A percentile compares a stretch with the other conserved stretches of the same genome.
phyloP scores from a whole-genome alignment of 345 rosid species.

The Rubroshorea leprosula region DNA sequence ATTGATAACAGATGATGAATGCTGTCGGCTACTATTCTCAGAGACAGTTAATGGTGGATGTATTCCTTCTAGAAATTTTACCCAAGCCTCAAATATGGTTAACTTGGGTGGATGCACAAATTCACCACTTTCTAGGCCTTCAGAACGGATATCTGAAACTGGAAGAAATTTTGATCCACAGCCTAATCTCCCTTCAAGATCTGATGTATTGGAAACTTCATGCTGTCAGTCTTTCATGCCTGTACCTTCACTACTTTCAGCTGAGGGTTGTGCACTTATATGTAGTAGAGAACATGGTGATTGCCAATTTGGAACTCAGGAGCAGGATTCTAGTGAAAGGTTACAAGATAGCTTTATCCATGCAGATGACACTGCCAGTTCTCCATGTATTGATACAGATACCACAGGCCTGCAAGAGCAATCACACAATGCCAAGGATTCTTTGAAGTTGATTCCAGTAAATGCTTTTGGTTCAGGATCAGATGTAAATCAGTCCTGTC shows the following conservation, averaged over 20 bases:
- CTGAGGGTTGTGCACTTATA: slow-evolving; percentile 27
- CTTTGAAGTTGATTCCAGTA: slow-evolving; percentile 56
- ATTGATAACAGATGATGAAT: slow-evolving; percentile 80
- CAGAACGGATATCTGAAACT: slow-evolving; percentile 38
- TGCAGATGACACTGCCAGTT: slow-evolving; percentile 35
- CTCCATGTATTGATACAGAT: slow-evolving; percentile 37
- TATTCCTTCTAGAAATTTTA: slow-evolving; percentile 36
- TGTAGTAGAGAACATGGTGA: slow-evolving; percentile 36
- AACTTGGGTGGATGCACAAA: slow-evolving; percentile 33
- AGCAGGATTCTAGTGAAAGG: too few species aligned
- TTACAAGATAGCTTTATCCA: too few species aligned
- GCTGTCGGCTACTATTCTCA: slow-evolving; percentile 69
- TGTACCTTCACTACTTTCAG: slow-evolving; percentile 28
- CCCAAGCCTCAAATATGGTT: slow-evolving; percentile 32
- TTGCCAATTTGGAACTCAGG: slow-evolving; percentile 43
- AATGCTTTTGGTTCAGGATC: slow-evolving; percentile 46
- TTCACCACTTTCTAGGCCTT: slow-evolving; percentile 28
- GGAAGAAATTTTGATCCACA: slow-evolving; percentile 27
- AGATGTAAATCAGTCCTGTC: slow-evolving; percentile 31
- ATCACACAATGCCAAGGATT: too few species aligned
- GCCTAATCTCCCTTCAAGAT: too few species aligned
- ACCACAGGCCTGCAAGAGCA: too few species aligned
- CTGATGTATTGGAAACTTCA: too few species aligned
- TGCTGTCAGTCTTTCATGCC: too few species aligned
- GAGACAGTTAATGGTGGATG: slow-evolving; percentile 41